A percentile compares a stretch with the other conserved stretches of the same genome.
Conservation (phyloP, 2,329 filamentous ascomycete species). For the Talaromyces funiculosus region DNA sequence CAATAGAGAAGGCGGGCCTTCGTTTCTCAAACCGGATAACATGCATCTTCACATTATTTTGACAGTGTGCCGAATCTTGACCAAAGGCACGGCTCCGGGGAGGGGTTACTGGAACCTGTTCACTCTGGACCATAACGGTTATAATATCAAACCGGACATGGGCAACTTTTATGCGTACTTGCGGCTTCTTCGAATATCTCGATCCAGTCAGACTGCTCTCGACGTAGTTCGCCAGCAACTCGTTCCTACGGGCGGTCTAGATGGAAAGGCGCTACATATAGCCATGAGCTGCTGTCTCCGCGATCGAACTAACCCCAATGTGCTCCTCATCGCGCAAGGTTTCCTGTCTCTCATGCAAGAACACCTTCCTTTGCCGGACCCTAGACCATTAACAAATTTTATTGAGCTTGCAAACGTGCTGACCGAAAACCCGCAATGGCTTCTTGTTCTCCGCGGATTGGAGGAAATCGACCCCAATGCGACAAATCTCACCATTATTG, state of each 20-base stretch:
- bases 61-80: constrained; percentile 52
- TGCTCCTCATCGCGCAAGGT: constrained; percentile 58
- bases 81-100: constrained; percentile 58
- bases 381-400: constrained; percentile 26
- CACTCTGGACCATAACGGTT: constrained; percentile 44
- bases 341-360: constrained; percentile 60
- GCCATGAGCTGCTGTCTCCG: constrained; percentile 68
- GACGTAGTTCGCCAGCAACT: constrained; percentile 51
- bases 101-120: constrained; percentile 72
- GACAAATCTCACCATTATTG: constrained; percentile 20
- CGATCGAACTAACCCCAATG: constrained; percentile 70
- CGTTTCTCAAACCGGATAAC: constrained; percentile 46
- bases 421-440: constrained; percentile 23
- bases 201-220: constrained; percentile 58
- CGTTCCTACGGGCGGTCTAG: constrained; percentile 44
- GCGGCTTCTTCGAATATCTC: constrained; percentile 58
- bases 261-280: constrained; percentile 58
- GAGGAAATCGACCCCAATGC: constrained; percentile 15
- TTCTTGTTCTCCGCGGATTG: constrained; percentile 26
- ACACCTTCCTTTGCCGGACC: constrained; percentile 25
- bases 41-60: constrained; percentile 64
- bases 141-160: constrained; percentile 63
- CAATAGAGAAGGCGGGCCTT: constrained; percentile 12
- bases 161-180: constrained; percentile 67
- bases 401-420: constrained; percentile 24